Evolutionary conservation across 129 eudicot genomes (phyloP).

Genomic region (Artemisia tridentata): DNA sequence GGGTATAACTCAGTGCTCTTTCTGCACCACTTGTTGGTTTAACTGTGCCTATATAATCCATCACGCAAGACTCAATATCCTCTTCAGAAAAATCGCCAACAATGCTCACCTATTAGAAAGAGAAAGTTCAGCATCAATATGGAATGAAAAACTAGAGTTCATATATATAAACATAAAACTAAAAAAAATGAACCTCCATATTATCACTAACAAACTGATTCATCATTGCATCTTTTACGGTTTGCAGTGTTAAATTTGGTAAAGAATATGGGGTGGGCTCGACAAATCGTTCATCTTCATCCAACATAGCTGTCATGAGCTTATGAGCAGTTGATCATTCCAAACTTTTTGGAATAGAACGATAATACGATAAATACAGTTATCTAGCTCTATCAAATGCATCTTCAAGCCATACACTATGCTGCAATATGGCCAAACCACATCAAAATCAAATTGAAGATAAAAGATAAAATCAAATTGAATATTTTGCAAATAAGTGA

Average conservation of each 20-base stretch:
- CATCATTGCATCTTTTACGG: slow-evolving; percentile 93
- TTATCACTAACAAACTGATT: slow-evolving; percentile 80
- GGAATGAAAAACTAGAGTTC: background rate
- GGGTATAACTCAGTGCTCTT: slow-evolving; percentile 52
- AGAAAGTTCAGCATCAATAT: background rate
- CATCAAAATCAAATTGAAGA: no score
- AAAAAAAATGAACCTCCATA: slow-evolving; percentile 73
- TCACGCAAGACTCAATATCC: slow-evolving; percentile 85
- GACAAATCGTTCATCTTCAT: slow-evolving; percentile 94
- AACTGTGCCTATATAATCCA: slow-evolving; percentile 93
- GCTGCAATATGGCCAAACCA: slow-evolving; percentile 48
- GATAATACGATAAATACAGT: slow-evolving; percentile 85
- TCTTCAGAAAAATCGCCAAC: slow-evolving; percentile 95
- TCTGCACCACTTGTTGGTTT: slow-evolving; percentile 52
- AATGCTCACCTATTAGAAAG: slow-evolving; percentile 66
- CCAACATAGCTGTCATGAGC: slow-evolving; percentile 89
- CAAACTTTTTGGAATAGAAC: slow-evolving; percentile 95
- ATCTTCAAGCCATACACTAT: slow-evolving; percentile 98
- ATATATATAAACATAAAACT: background rate
- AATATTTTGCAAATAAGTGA: no score
- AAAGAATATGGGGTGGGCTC: slow-evolving; percentile 94
- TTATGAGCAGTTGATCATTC: slow-evolving; percentile 98
- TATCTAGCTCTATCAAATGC: slow-evolving; percentile 98
- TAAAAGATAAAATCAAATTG: no score
- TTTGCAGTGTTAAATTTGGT: slow-evolving; percentile 65